Conservation (phyloP, 345 rosid genomes). For the Dimocarpus longan region DNA sequence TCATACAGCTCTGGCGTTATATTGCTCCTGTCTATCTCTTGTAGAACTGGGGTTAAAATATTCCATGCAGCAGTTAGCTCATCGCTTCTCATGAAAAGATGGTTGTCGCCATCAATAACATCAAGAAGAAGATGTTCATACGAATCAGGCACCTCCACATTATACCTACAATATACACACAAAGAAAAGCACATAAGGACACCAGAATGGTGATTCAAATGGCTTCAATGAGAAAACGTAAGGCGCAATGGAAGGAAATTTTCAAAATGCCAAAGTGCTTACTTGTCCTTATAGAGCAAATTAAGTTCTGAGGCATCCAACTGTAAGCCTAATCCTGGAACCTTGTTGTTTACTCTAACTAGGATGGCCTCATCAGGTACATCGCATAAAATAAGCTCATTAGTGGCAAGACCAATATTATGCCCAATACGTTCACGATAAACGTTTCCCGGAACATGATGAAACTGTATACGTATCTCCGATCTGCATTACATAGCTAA, state of each 20-base stretch:
- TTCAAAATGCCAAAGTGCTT: slow-evolving; percentile 3
- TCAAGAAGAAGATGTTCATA: slow-evolving; percentile 80
- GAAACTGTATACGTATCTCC: slow-evolving; percentile 76
- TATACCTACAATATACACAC: slow-evolving; percentile 42
- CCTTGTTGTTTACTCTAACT: slow-evolving; percentile 66
- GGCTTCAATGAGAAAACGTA: neutral
- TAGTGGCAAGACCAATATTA: slow-evolving; percentile 52
- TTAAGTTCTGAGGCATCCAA: slow-evolving; percentile 80
- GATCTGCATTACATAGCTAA: slow-evolving; percentile 42
- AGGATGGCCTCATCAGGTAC: slow-evolving; percentile 76
- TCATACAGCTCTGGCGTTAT: slow-evolving; percentile 64
- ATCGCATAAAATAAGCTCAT: slow-evolving; percentile 66
- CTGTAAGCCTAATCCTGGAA: slow-evolving; percentile 75
- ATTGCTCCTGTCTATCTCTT: slow-evolving; percentile 57
- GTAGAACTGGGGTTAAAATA: slow-evolving; percentile 51
- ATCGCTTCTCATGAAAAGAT: slow-evolving; percentile 80
- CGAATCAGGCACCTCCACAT: slow-evolving; percentile 71
- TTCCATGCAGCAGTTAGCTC: slow-evolving; percentile 82
- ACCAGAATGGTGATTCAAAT: too few species aligned
- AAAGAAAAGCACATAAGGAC: neutral
- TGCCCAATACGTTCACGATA: slow-evolving; percentile 59
- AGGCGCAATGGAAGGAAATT: neutral
- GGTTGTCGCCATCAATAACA: slow-evolving; percentile 80
- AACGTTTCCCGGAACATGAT: slow-evolving; percentile 67
- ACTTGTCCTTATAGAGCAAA: slow-evolving; percentile 75